These are phyloP conservation scores for Aciculoconidium aculeatum DNA, from an alignment of 805 yeast genomes.

Conservation along the genomic window DNA sequence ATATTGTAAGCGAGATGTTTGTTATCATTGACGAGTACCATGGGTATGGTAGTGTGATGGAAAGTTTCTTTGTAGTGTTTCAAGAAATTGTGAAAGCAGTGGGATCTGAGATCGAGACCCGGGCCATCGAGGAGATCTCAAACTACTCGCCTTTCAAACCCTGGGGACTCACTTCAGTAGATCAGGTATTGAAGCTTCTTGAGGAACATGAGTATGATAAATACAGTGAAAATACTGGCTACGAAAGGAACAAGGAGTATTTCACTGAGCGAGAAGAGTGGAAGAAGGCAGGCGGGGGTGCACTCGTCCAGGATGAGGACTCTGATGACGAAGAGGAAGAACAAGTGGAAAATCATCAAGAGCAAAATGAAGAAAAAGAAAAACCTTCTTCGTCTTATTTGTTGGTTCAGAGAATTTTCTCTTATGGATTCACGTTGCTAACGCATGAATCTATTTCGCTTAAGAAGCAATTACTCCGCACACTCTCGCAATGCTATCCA, in stretches of 20 bases:
- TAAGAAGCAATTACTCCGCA: constrained; percentile 49
- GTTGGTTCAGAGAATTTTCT: constrained; percentile 53
- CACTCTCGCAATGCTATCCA: constrained; percentile 30
- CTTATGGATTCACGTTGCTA: constrained; percentile 63
- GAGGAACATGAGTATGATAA: constrained; percentile 31
- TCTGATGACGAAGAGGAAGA: constrained; percentile 30
- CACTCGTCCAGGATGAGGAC: constrained; percentile 25
- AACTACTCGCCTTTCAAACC: constrained; percentile 35
- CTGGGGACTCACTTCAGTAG: constrained; percentile 51
- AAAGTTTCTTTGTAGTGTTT: constrained; percentile 70
- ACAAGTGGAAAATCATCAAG: constrained; percentile 6
- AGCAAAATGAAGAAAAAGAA: constrained; percentile 10
- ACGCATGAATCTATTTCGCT: constrained; percentile 61
- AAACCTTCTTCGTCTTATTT: constrained; percentile 52
- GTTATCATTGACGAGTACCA: constrained; percentile 77
- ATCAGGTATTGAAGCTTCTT: constrained; percentile 41
- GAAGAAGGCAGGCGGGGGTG: constrained; percentile 26
- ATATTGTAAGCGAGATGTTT: constrained; percentile 69
- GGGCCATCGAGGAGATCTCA: no score
- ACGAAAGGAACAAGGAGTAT: constrained; percentile 34
- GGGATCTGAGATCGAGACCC: constrained; percentile 16
- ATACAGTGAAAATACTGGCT: constrained; percentile 18
- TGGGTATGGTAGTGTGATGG: constrained; percentile 67
- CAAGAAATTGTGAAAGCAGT: constrained; percentile 51
- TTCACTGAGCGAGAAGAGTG: no score